phyloP scores from a whole-genome alignment of 371 early-diverging fungal species.

The Phascolomyces articulosus region DNA sequence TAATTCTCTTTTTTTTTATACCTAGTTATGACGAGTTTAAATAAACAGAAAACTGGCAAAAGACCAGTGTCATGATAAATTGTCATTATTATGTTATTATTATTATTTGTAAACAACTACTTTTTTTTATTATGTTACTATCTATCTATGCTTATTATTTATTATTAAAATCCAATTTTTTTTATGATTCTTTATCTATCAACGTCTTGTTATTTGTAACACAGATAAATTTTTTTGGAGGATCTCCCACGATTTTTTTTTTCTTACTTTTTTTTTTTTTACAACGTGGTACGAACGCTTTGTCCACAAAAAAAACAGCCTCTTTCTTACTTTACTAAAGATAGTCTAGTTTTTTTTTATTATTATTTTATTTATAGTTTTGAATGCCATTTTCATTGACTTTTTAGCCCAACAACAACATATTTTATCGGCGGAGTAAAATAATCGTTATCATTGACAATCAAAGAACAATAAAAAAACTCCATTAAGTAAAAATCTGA shows the following conservation, averaged over 20 bases:
- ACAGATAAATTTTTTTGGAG: background rate
- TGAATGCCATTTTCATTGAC: too few relatives aligned
- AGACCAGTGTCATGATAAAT: background rate
- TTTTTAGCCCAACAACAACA: too few relatives aligned
- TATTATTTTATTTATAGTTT: too few relatives aligned
- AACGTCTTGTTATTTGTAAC: background rate
- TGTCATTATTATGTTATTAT: too few relatives aligned
- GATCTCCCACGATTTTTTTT: background rate
- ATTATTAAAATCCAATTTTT: too few relatives aligned
- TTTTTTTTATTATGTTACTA: too few relatives aligned
- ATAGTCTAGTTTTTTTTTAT: background rate
- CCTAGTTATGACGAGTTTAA: background rate
- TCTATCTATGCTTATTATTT: too few relatives aligned
- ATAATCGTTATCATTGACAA: background rate
- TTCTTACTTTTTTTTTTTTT: background rate
- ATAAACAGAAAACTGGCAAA: background rate
- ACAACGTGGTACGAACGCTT: slow-evolving; percentile 5
- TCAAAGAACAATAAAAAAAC: background rate
- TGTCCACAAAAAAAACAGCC: background rate
- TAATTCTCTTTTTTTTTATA: background rate
- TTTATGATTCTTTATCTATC: too few relatives aligned
- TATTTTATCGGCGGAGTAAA: too few relatives aligned
- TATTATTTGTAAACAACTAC: too few relatives aligned
- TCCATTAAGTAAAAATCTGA: too few relatives aligned
- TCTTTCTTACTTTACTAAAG: too few relatives aligned